Base-by-base conservation (phyloP, 352 stramenopile genomes). In the Pythium insidiosum region DNA sequence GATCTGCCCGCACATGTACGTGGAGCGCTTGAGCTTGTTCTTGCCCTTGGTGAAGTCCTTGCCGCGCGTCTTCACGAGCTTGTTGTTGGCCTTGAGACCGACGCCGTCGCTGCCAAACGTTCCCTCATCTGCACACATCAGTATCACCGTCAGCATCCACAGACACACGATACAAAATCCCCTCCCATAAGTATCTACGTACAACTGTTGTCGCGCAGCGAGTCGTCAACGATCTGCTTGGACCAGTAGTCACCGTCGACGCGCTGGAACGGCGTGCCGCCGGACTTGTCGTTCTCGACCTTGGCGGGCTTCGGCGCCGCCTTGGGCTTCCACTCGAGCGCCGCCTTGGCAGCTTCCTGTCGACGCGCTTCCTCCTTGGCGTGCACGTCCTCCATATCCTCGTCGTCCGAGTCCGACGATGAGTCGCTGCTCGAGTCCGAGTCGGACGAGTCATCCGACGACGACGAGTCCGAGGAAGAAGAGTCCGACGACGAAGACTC, bases 31-130 rank as follows among this genome's bases (percentile, higher is more conserved):
- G 68, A 97, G 95, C 73, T 99, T 99, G 52, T 97, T 99, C 76
- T 99, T 99, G 57, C 99, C 97, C 50, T 98, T 95, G 38, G 95
- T 95, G 62, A 99, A 99, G 66, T 99, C 95, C 70, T 99, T 99
- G 30, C 97, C 97, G 49, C 95, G 84, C 38, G 98, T 95, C 51
- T 97, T 95, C 43, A 98, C 66, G 25, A 99, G 75, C 46, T 98
- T 97, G 60, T 98, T 92, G 66, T 93, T 98, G 24, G 97, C 96
- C 65, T 98, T 98, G 47, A 85, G 83, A 34, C 97, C 97, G 47
- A 98, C 99, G 29, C 97, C 97, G 7, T 88, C 59, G 21, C 63
- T 68, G 33, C 95, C 95, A 65, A 99, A 99, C 11, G 93, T 96
- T 29, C 79, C 92, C 68, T 97, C 92, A 63, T 99, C 72, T 84